Percentiles rank a stretch among this genome's conserved stretches.
phyloP scores from a whole-genome alignment of 495 filamentous ascomycete species.

The Cercophora newfieldiana region DNA sequence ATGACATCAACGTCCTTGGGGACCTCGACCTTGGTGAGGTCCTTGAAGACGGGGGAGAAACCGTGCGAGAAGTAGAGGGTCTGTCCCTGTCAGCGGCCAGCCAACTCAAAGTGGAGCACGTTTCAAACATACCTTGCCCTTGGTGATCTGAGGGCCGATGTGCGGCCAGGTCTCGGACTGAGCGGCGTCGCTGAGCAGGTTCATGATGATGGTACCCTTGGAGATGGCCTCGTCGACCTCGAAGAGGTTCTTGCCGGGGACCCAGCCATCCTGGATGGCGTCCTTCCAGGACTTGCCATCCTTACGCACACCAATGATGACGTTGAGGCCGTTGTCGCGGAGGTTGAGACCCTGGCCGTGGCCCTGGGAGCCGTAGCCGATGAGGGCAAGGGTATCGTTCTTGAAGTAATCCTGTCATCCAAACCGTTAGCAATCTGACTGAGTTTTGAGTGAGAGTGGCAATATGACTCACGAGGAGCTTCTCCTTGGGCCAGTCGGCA shows the following conservation, averaged over 20 bases:
- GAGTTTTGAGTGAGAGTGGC: background rate
- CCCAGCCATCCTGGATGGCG: constrained; percentile 94
- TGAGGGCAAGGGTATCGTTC: constrained; percentile 97
- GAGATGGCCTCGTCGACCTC: constrained; percentile 93
- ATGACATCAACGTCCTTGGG: constrained; percentile 96
- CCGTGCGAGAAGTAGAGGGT: constrained; percentile 99
- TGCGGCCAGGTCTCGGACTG: constrained; percentile 97
- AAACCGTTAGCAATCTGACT: background rate
- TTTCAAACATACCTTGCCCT: constrained; percentile 77
- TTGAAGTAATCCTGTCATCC: constrained; percentile 90
- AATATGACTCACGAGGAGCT: constrained; percentile 73
- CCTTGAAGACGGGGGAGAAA: constrained; percentile 99
- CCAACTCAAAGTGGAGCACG: background rate
- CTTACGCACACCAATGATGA: constrained; percentile 98
- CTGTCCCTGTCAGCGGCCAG: constrained; percentile 39
- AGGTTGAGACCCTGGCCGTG: constrained; percentile 99
- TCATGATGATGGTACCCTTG: constrained; percentile 96
- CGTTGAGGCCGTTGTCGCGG: constrained; percentile 97
- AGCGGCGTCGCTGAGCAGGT: constrained; percentile 94
- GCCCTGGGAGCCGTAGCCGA: constrained; percentile 97
- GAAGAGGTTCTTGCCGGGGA: constrained; percentile 97
- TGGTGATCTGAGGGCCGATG: constrained; percentile 96
- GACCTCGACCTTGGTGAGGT: constrained; percentile 97
- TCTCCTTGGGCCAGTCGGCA: constrained; percentile 96
- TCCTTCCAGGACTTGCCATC: constrained; percentile 98